phyloP scores from a whole-genome alignment of 2,329 filamentous ascomycete genomes.

The Fonsecaea pedrosoi region DNA sequence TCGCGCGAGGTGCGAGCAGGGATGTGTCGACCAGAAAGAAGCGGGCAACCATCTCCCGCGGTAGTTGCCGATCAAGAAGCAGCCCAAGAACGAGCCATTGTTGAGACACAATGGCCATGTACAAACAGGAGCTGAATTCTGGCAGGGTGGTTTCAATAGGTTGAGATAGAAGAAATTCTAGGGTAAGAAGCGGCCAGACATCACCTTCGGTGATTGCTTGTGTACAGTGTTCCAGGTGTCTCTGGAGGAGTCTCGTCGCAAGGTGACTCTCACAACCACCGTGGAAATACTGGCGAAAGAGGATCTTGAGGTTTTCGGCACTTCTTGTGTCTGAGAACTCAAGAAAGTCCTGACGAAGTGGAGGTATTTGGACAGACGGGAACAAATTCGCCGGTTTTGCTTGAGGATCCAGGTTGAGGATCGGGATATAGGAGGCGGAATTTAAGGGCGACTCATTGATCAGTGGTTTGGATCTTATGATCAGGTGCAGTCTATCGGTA shows the following conservation, averaged over 20 bases:
- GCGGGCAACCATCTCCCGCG: slow-evolving; percentile 9
- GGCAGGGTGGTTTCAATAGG: slow-evolving; percentile 12
- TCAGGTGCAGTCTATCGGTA: slow-evolving; percentile 2
- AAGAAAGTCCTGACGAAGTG: neutral
- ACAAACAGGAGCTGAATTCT: slow-evolving; percentile 13
- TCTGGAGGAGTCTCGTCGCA: slow-evolving; percentile 15
- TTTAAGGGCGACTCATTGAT: neutral
- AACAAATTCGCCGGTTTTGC: neutral
- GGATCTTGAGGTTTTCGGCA: slow-evolving; percentile 1
- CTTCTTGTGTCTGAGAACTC: slow-evolving; percentile 12
- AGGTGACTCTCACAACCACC: slow-evolving; percentile 10
- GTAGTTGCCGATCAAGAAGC: slow-evolving; percentile 16
- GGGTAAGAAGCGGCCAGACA: slow-evolving; percentile 13
- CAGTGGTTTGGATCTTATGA: slow-evolving; percentile 11
- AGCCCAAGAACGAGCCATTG: slow-evolving; percentile 17
- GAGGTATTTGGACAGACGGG: slow-evolving; percentile 4
- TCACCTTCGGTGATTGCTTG: slow-evolving; percentile 5
- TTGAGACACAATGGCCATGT: slow-evolving; percentile 9
- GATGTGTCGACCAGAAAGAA: slow-evolving; percentile 13
- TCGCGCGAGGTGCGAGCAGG: slow-evolving; percentile 15
- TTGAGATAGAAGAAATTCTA: slow-evolving; percentile 17
- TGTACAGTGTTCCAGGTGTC: slow-evolving; percentile 19
- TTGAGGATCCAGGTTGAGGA: neutral
- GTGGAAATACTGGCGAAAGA: slow-evolving; percentile 12
- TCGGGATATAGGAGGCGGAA: neutral